Conservation (phyloP, 2,329 filamentous ascomycete species). For the Sarocladium strictum region DNA sequence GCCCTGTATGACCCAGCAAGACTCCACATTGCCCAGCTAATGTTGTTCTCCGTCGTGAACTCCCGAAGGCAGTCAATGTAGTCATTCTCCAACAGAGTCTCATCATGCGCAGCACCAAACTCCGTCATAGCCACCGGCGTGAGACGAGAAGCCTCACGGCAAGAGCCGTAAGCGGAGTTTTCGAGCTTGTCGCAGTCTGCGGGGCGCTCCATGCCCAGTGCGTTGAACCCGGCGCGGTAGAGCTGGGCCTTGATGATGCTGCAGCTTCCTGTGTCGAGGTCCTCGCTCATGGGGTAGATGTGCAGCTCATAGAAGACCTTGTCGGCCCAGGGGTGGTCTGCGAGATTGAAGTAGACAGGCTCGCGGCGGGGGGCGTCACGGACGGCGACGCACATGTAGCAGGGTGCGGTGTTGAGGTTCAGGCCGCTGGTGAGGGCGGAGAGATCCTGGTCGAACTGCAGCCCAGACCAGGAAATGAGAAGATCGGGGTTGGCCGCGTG, state of each 20-base stretch:
- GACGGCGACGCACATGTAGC: constrained; percentile 16
- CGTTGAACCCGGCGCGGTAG: constrained; percentile 46
- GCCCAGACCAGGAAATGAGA: constrained; percentile 50
- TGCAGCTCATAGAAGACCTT: constrained; percentile 42
- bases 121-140: constrained; percentile 43
- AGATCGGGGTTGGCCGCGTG: constrained; percentile 43
- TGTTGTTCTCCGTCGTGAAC: constrained; percentile 35
- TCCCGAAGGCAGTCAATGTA: constrained; percentile 39
- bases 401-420: constrained; percentile 13
- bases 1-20: constrained; percentile 42
- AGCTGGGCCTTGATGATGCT: constrained; percentile 40
- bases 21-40: constrained; percentile 45
- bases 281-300: constrained; percentile 34
- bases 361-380: constrained; percentile 13
- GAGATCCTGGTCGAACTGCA: constrained; percentile 39
- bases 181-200: constrained; percentile 33
- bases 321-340: constrained; percentile 38
- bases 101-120: constrained; percentile 32
- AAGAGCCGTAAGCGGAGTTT: constrained; percentile 19
- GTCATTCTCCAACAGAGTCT: constrained; percentile 30
- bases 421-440: constrained; percentile 13
- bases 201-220: constrained; percentile 32
- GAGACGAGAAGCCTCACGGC: constrained; percentile 28
- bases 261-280: constrained; percentile 39
- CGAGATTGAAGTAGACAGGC: constrained; percentile 39